phyloP scores from a whole-genome alignment of 2,329 filamentous ascomycete species.

The Alternaria dauci region DNA sequence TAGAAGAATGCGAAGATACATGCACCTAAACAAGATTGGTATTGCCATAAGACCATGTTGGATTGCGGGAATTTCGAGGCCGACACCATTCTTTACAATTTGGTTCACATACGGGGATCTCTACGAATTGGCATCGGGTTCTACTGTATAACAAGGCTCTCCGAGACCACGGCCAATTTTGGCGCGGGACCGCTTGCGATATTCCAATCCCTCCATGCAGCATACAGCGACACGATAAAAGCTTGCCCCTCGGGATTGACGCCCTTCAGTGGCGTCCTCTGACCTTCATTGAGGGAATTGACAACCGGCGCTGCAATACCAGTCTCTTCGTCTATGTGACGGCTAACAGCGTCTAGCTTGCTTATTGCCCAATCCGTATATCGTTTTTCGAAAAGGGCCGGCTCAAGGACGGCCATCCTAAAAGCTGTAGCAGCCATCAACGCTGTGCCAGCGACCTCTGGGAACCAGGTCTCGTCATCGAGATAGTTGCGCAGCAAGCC shows the following conservation, averaged over 20 bases:
- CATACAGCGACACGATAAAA: slow-evolving; percentile 55
- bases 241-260: slow-evolving; percentile 55
- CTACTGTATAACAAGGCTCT: not conserved
- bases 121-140: not conserved
- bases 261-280: slow-evolving; percentile 33
- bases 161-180: not conserved
- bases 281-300: slow-evolving; percentile 53
- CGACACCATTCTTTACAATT: not conserved
- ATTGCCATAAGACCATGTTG: not conserved
- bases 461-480: slow-evolving; percentile 55
- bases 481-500: slow-evolving; percentile 60
- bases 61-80: not conserved
- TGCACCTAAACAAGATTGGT: not conserved
- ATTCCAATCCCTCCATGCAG: slow-evolving; percentile 54
- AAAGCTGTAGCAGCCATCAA: slow-evolving; percentile 57
- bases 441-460: slow-evolving; percentile 60
- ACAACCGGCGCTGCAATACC: slow-evolving; percentile 55
- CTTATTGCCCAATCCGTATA: slow-evolving; percentile 56
- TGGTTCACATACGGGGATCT: not conserved
- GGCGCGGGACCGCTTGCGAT: not conserved
- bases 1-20: not conserved
- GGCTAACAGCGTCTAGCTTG: slow-evolving; percentile 51
- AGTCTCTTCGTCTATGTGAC: slow-evolving; percentile 44
- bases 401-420: slow-evolving; percentile 56
- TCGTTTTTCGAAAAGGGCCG: slow-evolving; percentile 44